Evolutionary conservation across 2,329 filamentous ascomycete species (phyloP).

Genomic region (Coniochaeta sp.): DNA sequence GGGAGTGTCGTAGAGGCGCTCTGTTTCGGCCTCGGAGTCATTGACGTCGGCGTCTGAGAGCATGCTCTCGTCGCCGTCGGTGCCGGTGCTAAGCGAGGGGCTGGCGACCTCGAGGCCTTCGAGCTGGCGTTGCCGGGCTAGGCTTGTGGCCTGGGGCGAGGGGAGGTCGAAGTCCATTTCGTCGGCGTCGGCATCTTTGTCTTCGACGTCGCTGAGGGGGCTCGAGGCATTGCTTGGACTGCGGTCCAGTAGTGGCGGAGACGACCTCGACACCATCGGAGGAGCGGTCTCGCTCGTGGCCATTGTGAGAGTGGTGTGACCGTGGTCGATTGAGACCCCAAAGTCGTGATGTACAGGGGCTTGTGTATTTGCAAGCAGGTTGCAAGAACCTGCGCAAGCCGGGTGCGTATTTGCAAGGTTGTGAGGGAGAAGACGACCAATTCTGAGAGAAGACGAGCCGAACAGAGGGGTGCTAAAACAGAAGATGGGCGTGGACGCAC

Average conservation of each 20-base stretch:
- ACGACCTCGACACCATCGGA: slow-evolving; percentile 31
- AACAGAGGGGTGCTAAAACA: background rate
- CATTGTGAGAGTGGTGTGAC: slow-evolving; percentile 27
- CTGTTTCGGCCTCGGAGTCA: slow-evolving; percentile 85
- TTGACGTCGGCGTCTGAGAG: slow-evolving; percentile 51
- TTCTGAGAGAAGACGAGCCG: background rate
- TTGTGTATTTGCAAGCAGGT: background rate
- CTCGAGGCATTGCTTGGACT: slow-evolving; percentile 74
- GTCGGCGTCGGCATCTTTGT: slow-evolving; percentile 61
- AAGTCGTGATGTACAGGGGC: background rate
- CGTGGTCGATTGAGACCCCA: background rate
- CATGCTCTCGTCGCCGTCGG: slow-evolving; percentile 27
- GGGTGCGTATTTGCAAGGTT: slow-evolving; percentile 1
- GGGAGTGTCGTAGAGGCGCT: slow-evolving; percentile 86
- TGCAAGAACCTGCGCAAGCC: slow-evolving; percentile 5
- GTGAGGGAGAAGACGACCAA: background rate
- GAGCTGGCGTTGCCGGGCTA: background rate
- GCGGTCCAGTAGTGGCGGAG: slow-evolving; percentile 39
- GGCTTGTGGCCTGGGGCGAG: slow-evolving; percentile 1
- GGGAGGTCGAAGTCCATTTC: slow-evolving; percentile 40
- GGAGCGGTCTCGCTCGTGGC: slow-evolving; percentile 41
- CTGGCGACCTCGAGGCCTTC: background rate
- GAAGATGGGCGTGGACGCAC: background rate
- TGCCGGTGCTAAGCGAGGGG: slow-evolving; percentile 12
- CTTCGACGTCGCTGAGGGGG: slow-evolving; percentile 86